Evolutionary conservation across 306 rosid genomes (phyloP).

Genomic region (Corylus heterophylla): DNA sequence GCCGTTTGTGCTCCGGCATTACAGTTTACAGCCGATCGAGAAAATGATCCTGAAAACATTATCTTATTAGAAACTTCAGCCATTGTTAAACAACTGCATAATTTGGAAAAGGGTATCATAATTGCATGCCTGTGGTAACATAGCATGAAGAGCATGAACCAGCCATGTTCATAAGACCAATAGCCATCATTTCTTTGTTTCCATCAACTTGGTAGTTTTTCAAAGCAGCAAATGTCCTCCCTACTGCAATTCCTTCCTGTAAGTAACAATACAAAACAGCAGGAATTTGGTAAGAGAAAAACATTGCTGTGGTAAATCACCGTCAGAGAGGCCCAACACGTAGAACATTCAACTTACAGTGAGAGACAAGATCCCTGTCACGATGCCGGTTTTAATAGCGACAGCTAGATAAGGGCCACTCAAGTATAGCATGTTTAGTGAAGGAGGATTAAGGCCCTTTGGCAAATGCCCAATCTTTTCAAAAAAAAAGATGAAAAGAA

Average conservation of each 20-base stretch:
- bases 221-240: conserved; percentile 91
- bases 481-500: neutral
- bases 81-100: neutral
- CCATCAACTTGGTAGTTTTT: conserved; percentile 97
- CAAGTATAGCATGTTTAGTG: conserved; percentile 78
- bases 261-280: neutral
- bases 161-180: conserved; percentile 93
- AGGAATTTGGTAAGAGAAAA: neutral
- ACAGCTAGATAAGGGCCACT: conserved; percentile 64
- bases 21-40: conserved; percentile 93
- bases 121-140: conserved; percentile 81
- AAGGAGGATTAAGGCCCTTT: conserved; percentile 89
- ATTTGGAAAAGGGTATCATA: conserved; percentile 15
- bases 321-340: too few relatives aligned
- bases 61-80: neutral
- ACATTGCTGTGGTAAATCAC: neutral
- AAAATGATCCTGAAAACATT: conserved; percentile 76
- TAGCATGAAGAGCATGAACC: conserved; percentile 95
- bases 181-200: conserved; percentile 99
- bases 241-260: conserved; percentile 99
- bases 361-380: conserved; percentile 88
- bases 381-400: conserved; percentile 88
- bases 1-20: conserved; percentile 91
- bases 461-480: conserved; percentile 87
- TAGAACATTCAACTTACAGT: conserved; percentile 55